Evolutionary conservation across 2,329 filamentous ascomycete genomes (phyloP).

Genomic region (Pseudopyrenochaeta lycopersici): DNA sequence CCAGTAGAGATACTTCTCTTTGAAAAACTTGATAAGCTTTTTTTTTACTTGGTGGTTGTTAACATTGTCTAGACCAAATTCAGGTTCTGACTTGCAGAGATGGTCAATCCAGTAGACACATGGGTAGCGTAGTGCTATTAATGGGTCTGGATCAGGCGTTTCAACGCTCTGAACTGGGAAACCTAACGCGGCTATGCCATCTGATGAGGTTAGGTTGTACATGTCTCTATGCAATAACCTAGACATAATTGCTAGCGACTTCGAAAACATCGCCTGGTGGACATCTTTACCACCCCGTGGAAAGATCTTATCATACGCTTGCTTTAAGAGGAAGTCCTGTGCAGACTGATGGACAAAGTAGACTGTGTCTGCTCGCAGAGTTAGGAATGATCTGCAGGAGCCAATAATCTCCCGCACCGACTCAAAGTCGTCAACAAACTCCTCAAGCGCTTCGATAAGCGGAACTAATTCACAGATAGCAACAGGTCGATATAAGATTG

Average conservation of each 20-base stretch:
- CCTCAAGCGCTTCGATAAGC: slow-evolving; percentile 24
- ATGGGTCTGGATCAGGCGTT: slow-evolving; percentile 31
- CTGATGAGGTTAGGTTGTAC: too few species aligned
- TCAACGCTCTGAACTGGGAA: slow-evolving; percentile 23
- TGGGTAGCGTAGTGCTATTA: too few species aligned
- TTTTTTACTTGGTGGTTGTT: too few species aligned
- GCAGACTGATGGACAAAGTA: slow-evolving; percentile 56
- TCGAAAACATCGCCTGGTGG: slow-evolving; percentile 21
- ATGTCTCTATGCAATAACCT: slow-evolving; percentile 33
- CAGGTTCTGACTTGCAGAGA: slow-evolving; percentile 26
- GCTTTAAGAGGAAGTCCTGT: slow-evolving; percentile 50
- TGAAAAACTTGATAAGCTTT: slow-evolving; percentile 9
- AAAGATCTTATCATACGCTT: slow-evolving; percentile 37
- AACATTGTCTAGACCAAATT: too few species aligned
- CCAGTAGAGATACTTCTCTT: too few species aligned
- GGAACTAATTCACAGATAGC: slow-evolving; percentile 44
- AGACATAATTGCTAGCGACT: slow-evolving; percentile 42
- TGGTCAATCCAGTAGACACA: too few species aligned
- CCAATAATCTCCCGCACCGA: too few species aligned
- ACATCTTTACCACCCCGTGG: slow-evolving; percentile 25
- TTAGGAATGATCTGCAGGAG: slow-evolving; percentile 48
- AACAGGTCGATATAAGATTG: slow-evolving; percentile 50
- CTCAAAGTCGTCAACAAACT: slow-evolving; percentile 23
- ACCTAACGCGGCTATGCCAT: slow-evolving; percentile 23
- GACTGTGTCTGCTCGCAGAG: slow-evolving; percentile 15